phyloP scores from a whole-genome alignment of 768 basidiomycete genomes.

The Floccularia luteovirens region DNA sequence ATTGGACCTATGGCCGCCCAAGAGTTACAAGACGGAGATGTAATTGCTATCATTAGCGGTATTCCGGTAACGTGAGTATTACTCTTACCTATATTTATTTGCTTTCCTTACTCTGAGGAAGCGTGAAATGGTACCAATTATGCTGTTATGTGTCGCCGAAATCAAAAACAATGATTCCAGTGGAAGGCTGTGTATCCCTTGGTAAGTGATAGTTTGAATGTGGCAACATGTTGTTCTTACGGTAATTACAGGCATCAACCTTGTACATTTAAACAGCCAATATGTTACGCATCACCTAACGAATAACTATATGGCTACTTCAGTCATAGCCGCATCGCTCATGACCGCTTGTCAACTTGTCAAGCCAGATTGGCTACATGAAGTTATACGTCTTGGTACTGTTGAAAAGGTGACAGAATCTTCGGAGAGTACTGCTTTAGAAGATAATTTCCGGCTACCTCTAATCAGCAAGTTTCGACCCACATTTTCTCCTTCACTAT shows the following conservation, averaged over 20 bases:
- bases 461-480: slow-evolving; percentile 51
- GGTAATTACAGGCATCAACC: slow-evolving; percentile 40
- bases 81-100: not conserved
- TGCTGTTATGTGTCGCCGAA: slow-evolving; percentile 37
- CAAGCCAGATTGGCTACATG: slow-evolving; percentile 59
- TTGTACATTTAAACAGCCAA: slow-evolving; percentile 34
- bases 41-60: slow-evolving; percentile 34
- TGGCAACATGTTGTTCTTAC: not conserved
- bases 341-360: slow-evolving; percentile 52
- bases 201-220: slow-evolving; percentile 28
- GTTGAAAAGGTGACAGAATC: slow-evolving; percentile 22
- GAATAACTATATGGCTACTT: slow-evolving; percentile 38
- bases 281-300: slow-evolving; percentile 62
- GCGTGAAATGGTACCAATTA: slow-evolving; percentile 43
- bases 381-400: slow-evolving; percentile 46
- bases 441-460: slow-evolving; percentile 45
- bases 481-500: slow-evolving; percentile 40
- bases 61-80: slow-evolving; percentile 37
- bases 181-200: slow-evolving; percentile 39
- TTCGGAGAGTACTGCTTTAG: slow-evolving; percentile 31
- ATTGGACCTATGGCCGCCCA: slow-evolving; percentile 27
- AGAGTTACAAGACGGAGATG: slow-evolving; percentile 50
- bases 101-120: slow-evolving; percentile 11
- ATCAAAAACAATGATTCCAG: slow-evolving; percentile 25
- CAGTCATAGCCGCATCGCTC: slow-evolving; percentile 49